Evolutionary conservation across 495 filamentous ascomycete species (phyloP).

Genomic region (Annulohypoxylon bovei): DNA sequence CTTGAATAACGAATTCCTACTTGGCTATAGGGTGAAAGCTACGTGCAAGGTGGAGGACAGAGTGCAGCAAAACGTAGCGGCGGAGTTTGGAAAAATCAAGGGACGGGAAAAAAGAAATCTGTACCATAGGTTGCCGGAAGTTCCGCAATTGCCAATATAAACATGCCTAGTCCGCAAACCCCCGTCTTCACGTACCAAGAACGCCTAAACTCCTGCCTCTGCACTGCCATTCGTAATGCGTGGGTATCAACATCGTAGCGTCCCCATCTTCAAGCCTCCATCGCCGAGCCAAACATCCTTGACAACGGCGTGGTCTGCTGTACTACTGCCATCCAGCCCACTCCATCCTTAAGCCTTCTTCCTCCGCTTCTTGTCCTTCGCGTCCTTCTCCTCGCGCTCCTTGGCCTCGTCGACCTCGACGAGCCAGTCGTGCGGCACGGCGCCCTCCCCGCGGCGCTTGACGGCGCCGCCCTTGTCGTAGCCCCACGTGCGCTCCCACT

Average conservation of each 20-base stretch:
- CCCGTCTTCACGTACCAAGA: conserved; percentile 1
- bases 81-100: conserved; percentile 28
- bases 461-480: conserved; percentile 90
- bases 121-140: conserved; percentile 36
- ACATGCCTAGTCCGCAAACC: conserved; percentile 16
- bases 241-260: conserved; percentile 37
- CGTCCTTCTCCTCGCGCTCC: conserved; percentile 70
- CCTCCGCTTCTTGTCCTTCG: conserved; percentile 69
- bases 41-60: conserved; percentile 3
- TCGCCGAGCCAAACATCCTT: too few relatives aligned
- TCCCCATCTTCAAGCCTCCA: not conserved
- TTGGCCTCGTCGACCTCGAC: conserved; percentile 89
- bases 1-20: conserved; percentile 25
- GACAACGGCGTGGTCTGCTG: too few relatives aligned
- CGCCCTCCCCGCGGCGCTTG: conserved; percentile 61
- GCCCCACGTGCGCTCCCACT: conserved; percentile 94
- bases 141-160: conserved; percentile 34
- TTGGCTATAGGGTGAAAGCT: conserved; percentile 12
- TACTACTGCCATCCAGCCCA: conserved; percentile 38
- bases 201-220: conserved; percentile 32
- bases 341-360: conserved; percentile 65
- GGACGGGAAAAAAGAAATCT: conserved; percentile 28
- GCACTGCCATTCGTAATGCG: conserved; percentile 23
- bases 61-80: conserved; percentile 7
- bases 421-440: conserved; percentile 75